Evolutionary conservation across 306 rosid genomes (phyloP).

Genomic region (Gynostemma pentaphyllum): DNA sequence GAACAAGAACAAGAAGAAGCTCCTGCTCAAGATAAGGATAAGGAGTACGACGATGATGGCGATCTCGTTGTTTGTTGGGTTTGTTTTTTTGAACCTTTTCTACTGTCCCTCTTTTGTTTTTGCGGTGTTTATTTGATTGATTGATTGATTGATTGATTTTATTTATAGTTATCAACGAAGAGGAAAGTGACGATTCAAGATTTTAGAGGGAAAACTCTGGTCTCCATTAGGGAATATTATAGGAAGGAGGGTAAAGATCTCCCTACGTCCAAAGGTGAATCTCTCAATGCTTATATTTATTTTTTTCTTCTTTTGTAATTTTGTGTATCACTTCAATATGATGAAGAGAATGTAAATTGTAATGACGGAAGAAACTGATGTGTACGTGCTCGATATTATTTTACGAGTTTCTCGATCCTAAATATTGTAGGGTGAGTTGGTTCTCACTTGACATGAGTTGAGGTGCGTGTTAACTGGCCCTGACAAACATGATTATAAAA

Average conservation of each 20-base stretch:
- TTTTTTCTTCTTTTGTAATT: not conserved
- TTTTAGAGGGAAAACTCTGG: slow-evolving; percentile 65
- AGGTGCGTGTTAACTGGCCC: too few relatives aligned
- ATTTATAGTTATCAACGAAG: slow-evolving; percentile 44
- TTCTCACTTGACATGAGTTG: too few relatives aligned
- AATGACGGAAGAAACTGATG: too few relatives aligned
- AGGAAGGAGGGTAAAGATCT: slow-evolving; percentile 66
- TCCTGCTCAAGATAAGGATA: not conserved
- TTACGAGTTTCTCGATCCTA: too few relatives aligned
- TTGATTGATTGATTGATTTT: not conserved
- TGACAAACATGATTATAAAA: too few relatives aligned
- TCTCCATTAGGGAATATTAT: slow-evolving; percentile 63
- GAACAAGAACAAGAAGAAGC: not conserved
- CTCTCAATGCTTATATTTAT: not conserved
- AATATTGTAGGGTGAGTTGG: too few relatives aligned
- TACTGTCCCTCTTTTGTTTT: not conserved
- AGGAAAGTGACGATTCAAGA: slow-evolving; percentile 79
- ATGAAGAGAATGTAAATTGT: not conserved
- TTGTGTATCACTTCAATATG: not conserved
- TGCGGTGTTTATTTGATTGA: not conserved
- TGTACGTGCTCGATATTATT: too few relatives aligned
- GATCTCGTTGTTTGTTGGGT: slow-evolving; percentile 80
- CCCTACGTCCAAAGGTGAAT: slow-evolving; percentile 69
- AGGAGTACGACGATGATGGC: slow-evolving; percentile 62
- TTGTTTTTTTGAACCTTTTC: not conserved